phyloP scores from a whole-genome alignment of 1,284 basidiomycete species.

The Pterula multifida region DNA sequence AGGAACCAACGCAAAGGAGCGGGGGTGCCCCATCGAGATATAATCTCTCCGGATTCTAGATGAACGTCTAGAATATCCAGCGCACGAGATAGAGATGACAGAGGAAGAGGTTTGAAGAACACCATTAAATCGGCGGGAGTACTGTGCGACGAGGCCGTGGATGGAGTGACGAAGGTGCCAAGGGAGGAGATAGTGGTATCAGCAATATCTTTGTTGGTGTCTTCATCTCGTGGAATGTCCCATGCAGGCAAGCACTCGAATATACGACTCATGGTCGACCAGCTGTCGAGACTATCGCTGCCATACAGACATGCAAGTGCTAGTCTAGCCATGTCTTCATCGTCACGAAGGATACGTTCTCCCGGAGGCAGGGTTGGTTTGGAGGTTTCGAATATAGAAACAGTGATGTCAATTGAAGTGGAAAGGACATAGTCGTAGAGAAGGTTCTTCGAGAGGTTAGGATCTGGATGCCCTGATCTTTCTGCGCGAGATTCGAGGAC shows the following conservation, averaged over 20 bases:
- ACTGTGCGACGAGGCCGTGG: conserved; percentile 43
- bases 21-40: conserved; percentile 76
- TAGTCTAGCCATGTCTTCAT: conserved; percentile 74
- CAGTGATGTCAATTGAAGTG: conserved; percentile 53
- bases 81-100: conserved; percentile 63
- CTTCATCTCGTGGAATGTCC: conserved; percentile 48
- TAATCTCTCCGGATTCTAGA: conserved; percentile 84
- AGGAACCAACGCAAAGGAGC: conserved; percentile 79
- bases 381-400: conserved; percentile 76
- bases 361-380: conserved; percentile 70
- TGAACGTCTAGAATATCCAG: conserved; percentile 89
- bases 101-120: conserved; percentile 73
- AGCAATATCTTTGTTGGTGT: conserved; percentile 57
- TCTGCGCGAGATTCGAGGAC: conserved; percentile 81
- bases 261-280: conserved; percentile 77
- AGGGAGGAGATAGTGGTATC: conserved; percentile 74
- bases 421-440: conserved; percentile 70
- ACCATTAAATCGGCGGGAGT: conserved; percentile 63
- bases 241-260: conserved; percentile 93
- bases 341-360: conserved; percentile 67
- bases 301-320: conserved; percentile 88
- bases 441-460: conserved; percentile 44
- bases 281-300: conserved; percentile 55
- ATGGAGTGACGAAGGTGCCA: conserved; percentile 67
- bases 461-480: conserved; percentile 60